Evolutionary conservation across 345 rosid genomes (phyloP).

Genomic region (Anacardium occidentale): DNA sequence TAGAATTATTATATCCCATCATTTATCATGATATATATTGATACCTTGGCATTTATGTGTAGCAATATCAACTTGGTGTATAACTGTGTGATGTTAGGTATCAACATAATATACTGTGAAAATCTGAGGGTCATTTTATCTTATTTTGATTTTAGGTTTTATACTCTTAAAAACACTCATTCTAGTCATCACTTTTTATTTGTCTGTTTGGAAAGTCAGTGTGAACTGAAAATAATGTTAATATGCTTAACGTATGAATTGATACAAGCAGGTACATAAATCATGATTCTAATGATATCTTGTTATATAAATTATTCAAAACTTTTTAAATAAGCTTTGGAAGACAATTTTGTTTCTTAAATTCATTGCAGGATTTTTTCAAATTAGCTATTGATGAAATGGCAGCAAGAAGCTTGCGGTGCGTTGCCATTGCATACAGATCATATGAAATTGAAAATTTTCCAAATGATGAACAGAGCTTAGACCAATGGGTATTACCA

Average conservation of each 20-base stretch:
- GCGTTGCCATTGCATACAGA: slow-evolving; percentile 95
- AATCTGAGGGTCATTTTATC: background rate
- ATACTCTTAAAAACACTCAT: background rate
- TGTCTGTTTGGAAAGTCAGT: background rate
- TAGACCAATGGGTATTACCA: slow-evolving; percentile 77
- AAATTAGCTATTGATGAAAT: slow-evolving; percentile 69
- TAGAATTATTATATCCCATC: background rate
- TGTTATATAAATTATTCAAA: background rate
- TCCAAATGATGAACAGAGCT: slow-evolving; percentile 57
- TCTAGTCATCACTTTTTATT: background rate
- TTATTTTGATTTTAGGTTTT: no score
- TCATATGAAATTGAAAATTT: slow-evolving; percentile 55
- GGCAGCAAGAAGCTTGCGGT: slow-evolving; percentile 91
- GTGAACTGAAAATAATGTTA: background rate
- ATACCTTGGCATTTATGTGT: background rate
- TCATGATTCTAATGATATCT: background rate
- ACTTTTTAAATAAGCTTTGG: background rate
- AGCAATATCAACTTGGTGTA: no score
- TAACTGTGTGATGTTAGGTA: background rate
- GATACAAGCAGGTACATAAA: background rate
- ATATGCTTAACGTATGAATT: background rate
- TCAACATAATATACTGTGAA: background rate
- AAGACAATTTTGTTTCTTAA: background rate
- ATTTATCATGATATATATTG: background rate
- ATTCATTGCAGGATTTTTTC: slow-evolving; percentile 58